Conservation (phyloP, 768 basidiomycete species). For the Auricularia heimuer region DNA sequence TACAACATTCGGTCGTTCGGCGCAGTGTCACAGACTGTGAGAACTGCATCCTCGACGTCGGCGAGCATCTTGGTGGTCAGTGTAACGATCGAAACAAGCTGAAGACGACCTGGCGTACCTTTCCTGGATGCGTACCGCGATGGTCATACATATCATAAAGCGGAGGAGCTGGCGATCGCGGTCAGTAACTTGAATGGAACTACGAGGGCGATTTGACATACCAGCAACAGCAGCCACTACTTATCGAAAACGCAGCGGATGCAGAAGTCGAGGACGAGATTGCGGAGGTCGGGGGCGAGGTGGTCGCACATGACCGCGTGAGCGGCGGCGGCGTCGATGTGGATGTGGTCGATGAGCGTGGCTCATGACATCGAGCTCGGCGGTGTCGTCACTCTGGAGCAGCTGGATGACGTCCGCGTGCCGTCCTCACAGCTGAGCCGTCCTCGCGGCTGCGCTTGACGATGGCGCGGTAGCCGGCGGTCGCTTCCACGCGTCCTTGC, state of each 20-base stretch:
- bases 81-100: no score
- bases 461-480: conserved; percentile 55
- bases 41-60: no score
- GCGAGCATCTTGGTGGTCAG: no score
- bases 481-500: conserved; percentile 25
- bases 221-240: no score
- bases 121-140: no score
- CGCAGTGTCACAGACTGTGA: no score
- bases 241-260: conserved; percentile 16
- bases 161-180: no score
- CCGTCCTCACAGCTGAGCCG: conserved; percentile 48
- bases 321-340: conserved; percentile 50
- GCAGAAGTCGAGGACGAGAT: conserved; percentile 49
- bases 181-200: no score
- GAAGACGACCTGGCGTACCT: no score
- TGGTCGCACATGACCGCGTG: conserved; percentile 64
- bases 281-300: conserved; percentile 33
- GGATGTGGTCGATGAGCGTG: conserved; percentile 52
- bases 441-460: conserved; percentile 39
- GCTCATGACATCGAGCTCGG: conserved; percentile 54
- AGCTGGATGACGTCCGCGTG: conserved; percentile 72
- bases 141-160: no score
- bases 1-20: no score
- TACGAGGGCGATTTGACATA: no score
- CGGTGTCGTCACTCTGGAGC: conserved; percentile 61